Conservation (phyloP, 805 yeast species). For the Barnettozyma botsteinii region DNA sequence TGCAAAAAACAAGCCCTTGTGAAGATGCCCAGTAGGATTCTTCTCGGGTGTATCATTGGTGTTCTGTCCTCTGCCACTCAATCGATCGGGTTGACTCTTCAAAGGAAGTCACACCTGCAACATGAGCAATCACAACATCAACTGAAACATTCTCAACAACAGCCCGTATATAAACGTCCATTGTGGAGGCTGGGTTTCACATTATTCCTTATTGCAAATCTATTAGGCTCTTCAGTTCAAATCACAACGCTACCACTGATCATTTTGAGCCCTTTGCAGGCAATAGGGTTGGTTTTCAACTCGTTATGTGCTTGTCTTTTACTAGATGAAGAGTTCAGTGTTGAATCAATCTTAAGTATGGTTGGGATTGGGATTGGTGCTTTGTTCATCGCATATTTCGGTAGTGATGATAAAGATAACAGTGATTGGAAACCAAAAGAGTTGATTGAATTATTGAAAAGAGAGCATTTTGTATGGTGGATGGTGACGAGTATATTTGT, state of each 20-base stretch:
- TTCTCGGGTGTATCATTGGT: constrained; percentile 64
- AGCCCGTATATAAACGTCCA: constrained; percentile 21
- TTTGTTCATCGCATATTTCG: constrained; percentile 67
- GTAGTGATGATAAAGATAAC: constrained; percentile 50
- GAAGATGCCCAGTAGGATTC: constrained; percentile 25
- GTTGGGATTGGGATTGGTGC: constrained; percentile 68
- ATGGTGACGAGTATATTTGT: constrained; percentile 30
- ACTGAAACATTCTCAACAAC: background rate
- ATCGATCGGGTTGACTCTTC: constrained; percentile 76
- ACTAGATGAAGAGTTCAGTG: constrained; percentile 63
- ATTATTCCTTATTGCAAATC: constrained; percentile 65
- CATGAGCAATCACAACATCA: constrained; percentile 28
- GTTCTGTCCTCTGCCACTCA: constrained; percentile 72
- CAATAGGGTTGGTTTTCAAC: constrained; percentile 84
- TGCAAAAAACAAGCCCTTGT: background rate
- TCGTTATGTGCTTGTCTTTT: constrained; percentile 64
- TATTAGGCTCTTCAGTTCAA: constrained; percentile 79
- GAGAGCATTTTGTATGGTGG: constrained; percentile 56
- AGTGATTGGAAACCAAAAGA: constrained; percentile 38
- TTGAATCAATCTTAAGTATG: constrained; percentile 56
- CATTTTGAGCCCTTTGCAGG: constrained; percentile 75
- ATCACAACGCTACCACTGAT: constrained; percentile 79
- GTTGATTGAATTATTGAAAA: constrained; percentile 36
- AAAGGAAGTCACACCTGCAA: constrained; percentile 66
- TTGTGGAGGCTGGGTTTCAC: constrained; percentile 74